Conservation (phyloP, 192 early-diverging fungal species). For the Backusella parvicylindrica region DNA sequence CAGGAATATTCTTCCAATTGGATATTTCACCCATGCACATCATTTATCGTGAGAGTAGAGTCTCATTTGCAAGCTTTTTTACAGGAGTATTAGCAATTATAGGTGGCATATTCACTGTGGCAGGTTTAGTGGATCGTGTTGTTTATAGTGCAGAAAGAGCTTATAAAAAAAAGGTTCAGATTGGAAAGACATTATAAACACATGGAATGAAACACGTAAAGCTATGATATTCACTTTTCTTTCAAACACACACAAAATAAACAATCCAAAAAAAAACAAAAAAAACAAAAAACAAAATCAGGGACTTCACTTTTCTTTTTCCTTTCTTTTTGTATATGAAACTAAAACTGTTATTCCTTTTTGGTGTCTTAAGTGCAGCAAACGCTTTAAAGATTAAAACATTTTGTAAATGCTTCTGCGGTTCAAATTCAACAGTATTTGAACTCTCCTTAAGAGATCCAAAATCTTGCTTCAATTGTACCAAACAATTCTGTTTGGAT, state of each 20-base stretch:
- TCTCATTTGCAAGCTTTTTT: constrained; percentile 85
- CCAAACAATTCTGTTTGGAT: constrained; percentile 64
- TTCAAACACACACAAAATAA: neutral
- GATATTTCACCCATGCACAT: constrained; percentile 98
- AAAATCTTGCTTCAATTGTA: constrained; percentile 56
- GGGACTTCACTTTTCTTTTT: neutral
- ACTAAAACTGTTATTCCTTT: neutral
- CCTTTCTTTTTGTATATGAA: neutral
- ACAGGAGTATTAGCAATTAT: constrained; percentile 90
- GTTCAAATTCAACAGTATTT: constrained; percentile 57
- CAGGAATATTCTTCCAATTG: constrained; percentile 80
- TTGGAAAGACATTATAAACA: constrained; percentile 67
- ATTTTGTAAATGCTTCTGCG: constrained; percentile 70
- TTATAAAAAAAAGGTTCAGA: constrained; percentile 72
- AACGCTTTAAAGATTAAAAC: constrained; percentile 6
- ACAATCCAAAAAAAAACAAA: neutral
- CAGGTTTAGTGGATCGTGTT: constrained; percentile 81
- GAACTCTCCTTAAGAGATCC: constrained; percentile 42
- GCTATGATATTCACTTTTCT: neutral
- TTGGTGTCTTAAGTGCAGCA: neutral
- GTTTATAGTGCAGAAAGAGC: constrained; percentile 81
- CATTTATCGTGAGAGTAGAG: constrained; percentile 74
- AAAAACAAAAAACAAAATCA: neutral
- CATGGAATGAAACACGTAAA: neutral
- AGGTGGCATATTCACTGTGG: constrained; percentile 93